Percentiles rank a stretch among this genome's conserved stretches.
phyloP scores from a whole-genome alignment of 2,329 filamentous ascomycete genomes.

The Fusarium sp. region DNA sequence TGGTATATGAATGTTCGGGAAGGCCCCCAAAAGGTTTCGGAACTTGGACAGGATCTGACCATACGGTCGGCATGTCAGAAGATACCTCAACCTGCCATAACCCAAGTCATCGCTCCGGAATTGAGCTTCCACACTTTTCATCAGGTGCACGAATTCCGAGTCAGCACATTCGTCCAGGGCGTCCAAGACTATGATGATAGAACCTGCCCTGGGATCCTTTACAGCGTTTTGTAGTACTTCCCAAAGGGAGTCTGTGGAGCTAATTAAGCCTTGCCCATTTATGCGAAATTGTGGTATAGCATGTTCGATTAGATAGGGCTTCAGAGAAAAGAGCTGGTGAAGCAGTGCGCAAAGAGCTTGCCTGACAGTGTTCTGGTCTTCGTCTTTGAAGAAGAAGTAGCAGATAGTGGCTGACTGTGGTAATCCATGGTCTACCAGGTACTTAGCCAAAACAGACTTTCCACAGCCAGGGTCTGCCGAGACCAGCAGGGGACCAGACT shows the following conservation, averaged over 20 bases:
- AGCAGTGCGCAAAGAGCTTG: constrained; percentile 55
- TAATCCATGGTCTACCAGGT: constrained; percentile 13
- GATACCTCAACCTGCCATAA: constrained; percentile 46
- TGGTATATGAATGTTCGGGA: constrained; percentile 50
- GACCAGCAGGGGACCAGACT: constrained; percentile 49
- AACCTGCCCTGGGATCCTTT: constrained; percentile 21
- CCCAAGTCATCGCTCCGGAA: not conserved
- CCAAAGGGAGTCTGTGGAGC: not conserved
- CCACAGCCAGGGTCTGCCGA: constrained; percentile 55
- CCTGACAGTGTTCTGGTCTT: constrained; percentile 50
- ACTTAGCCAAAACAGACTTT: constrained; percentile 53
- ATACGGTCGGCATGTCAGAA: constrained; percentile 54
- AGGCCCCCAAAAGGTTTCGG: constrained; percentile 18
- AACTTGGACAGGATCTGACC: constrained; percentile 46
- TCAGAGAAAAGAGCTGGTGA: constrained; percentile 53
- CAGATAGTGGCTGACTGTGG: constrained; percentile 46
- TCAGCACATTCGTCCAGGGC: not conserved
- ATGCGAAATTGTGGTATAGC: constrained; percentile 43
- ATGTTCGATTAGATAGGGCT: constrained; percentile 49
- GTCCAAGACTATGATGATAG: constrained; percentile 37
- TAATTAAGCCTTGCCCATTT: constrained; percentile 38
- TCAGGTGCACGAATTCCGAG: constrained; percentile 25
- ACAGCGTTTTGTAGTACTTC: not conserved
- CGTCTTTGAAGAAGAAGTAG: constrained; percentile 60
- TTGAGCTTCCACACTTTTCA: constrained; percentile 20